Conservation (phyloP, 257 asterid species). For the Jacaranda copaia region DNA sequence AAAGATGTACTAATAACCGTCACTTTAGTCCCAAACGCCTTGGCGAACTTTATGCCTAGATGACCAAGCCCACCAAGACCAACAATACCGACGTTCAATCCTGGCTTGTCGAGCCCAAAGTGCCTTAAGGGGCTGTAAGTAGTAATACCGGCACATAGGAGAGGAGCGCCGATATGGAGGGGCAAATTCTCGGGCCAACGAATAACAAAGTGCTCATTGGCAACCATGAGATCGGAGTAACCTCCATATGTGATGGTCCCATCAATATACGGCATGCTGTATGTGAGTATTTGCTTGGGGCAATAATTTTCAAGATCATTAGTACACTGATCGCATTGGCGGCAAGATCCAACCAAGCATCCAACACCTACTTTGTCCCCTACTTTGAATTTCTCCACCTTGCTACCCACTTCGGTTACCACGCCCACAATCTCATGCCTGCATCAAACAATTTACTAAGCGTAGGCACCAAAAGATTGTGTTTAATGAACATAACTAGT, state of each 20-base stretch:
- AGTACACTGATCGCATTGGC: constrained; percentile 53
- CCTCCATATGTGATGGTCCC: constrained; percentile 68
- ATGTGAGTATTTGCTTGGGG: constrained; percentile 44
- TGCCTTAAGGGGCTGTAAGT: constrained; percentile 61
- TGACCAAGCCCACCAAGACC: constrained; percentile 73
- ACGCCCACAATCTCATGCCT: constrained; percentile 76
- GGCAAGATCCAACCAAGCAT: constrained; percentile 69
- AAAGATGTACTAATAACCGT: constrained; percentile 59
- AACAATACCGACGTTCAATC: constrained; percentile 53
- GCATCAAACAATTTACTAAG: constrained; percentile 18
- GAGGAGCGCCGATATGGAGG: constrained; percentile 59
- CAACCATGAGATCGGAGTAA: constrained; percentile 58
- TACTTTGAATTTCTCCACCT: constrained; percentile 55
- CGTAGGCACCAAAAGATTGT: background rate
- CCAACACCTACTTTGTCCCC: constrained; percentile 78
- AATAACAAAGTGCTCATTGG: constrained; percentile 59
- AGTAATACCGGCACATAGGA: constrained; percentile 68
- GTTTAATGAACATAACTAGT: background rate
- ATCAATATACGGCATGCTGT: constrained; percentile 37
- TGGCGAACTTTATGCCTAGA: constrained; percentile 57
- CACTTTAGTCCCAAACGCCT: constrained; percentile 66
- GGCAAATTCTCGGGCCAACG: constrained; percentile 66
- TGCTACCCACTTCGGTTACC: constrained; percentile 66
- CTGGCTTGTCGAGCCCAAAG: constrained; percentile 64
- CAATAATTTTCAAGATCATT: constrained; percentile 64